Base-by-base conservation (phyloP, 1,139 yeast species). In the Blastobotrys persicus region DNA sequence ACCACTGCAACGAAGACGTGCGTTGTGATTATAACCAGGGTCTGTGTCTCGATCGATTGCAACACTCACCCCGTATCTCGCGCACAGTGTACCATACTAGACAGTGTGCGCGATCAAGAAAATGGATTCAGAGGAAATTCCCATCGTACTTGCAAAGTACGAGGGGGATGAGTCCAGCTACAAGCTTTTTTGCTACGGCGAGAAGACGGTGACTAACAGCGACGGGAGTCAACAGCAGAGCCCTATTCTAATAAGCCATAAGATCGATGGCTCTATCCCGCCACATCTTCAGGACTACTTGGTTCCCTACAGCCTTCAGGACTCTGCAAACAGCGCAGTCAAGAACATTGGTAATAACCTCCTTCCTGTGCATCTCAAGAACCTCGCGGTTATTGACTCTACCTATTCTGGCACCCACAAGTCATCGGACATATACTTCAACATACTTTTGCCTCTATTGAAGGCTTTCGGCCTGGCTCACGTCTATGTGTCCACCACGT, bases 371-470 rank as follows among this genome's bases (percentile, higher is more conserved):
- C 65, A 63, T 37, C 57, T 66, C 32, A 52, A 60, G 16, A 60
- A 61, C 48, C 55, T 68, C 38, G 63, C 67, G 1, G 59, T 69
- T 13, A 61, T 69, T 12, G 69, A 69, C 51, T 67, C 71, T n/a
- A 59, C 62, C 38, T 50, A 54, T 5, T 63, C 70, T 1, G 71
- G 70, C 2, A 46, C 59, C 2, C 59, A 57, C 20, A 46, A 52
- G 37, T 60, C 65, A 16, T 53, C 62, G 2, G 61, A 54, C 12
- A 45, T 63, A 4, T 68, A 66, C 51, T 64, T 64, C 42, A 48
- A 59, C 23, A 52, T 67, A 6, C 50, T 69, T 13, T 44, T 57
- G 28, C 73, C 72, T 4, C 57, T 69, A 23, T 57, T 68, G 14
- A 54, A 64, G 40, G 66, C 62, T 16, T 61, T 67, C 38, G 67